phyloP scores from a whole-genome alignment of 768 basidiomycete species.

The Rhodotorula kratochvilovae region DNA sequence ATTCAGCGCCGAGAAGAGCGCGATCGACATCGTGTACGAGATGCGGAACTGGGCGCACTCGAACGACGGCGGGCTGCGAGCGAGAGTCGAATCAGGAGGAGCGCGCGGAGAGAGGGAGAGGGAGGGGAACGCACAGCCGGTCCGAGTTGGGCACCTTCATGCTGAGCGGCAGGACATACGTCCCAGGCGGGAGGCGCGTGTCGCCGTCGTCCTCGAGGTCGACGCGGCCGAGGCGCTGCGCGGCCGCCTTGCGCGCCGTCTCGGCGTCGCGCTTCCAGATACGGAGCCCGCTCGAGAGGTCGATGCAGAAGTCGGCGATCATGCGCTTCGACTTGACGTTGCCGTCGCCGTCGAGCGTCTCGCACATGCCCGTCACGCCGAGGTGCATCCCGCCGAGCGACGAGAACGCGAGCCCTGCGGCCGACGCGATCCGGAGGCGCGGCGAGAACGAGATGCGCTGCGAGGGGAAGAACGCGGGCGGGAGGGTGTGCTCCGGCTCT shows the following conservation, averaged over 20 bases:
- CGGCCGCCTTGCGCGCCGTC: constrained; percentile 15
- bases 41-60: constrained; percentile 43
- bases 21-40: constrained; percentile 44
- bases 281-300: constrained; percentile 40
- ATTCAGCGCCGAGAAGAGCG: constrained; percentile 39
- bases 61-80: constrained; percentile 42
- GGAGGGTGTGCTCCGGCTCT: constrained; percentile 37
- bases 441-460: constrained; percentile 43
- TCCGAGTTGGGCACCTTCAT: constrained; percentile 45
- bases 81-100: not conserved
- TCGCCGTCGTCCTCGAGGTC: constrained; percentile 34
- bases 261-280: constrained; percentile 44
- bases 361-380: constrained; percentile 43
- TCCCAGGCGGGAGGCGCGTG: constrained; percentile 38
- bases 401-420: constrained; percentile 35
- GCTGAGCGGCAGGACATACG: constrained; percentile 43
- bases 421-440: constrained; percentile 36
- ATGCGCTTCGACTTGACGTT: constrained; percentile 42
- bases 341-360: constrained; percentile 39
- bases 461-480: constrained; percentile 44
- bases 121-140: constrained; percentile 34
- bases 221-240: constrained; percentile 8
- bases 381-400: constrained; percentile 43
- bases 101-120: not conserved
- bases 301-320: constrained; percentile 44